Base-by-base conservation (phyloP, 106 monocot genomes). In the Cymbidium sinense region DNA sequence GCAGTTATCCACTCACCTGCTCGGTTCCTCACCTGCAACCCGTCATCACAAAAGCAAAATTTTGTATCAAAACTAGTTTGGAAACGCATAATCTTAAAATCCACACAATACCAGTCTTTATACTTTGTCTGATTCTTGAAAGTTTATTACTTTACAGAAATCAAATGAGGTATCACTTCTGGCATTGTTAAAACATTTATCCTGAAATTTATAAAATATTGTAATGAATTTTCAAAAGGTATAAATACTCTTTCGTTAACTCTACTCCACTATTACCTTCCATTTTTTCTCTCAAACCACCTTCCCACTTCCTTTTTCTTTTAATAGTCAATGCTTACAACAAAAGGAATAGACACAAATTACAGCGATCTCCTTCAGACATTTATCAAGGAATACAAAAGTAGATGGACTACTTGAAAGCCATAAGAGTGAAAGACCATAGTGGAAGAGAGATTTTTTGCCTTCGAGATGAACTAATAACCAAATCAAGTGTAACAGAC, bases 1-100 rank as follows among this genome's bases (percentile, higher is more conserved):
- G 89, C 96, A 79, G 27, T 79, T 50, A 96, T 90, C 96, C 96
- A 96, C 50, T 96, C 88, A 51, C 91, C 96, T 50, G 91, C 82
- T 75, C 78, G 79, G 61, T 96, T 96, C 83, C 72, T 85, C 35
- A 96, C 96, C 96, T 96, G 84, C 61, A 83, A 61, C 75, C 67
- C 29, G 12, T 15, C 30, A 33, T 67, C 25, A 33, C 4, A 17
- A 67, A 31, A 33, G 15, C 2, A 67, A 67, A 67, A 15, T 67
- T 67, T 67, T 7, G 64, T 64, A 64, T 64, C 25, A 64, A 29
- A 28, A 64, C 28, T 64, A 29, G 64, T 28, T 10, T 47, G 13
- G 47, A 47, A 47, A 47, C 17, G 12, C 47, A 47, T 13, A n/a
- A n/a, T n/a, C 55, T n/a, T 0, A 1, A 47, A 15, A 47, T 11